A percentile compares a stretch with the other conserved stretches of the same genome.
phyloP scores from a whole-genome alignment of 2,329 filamentous ascomycete species.

The Hyphodiscus sp. region DNA sequence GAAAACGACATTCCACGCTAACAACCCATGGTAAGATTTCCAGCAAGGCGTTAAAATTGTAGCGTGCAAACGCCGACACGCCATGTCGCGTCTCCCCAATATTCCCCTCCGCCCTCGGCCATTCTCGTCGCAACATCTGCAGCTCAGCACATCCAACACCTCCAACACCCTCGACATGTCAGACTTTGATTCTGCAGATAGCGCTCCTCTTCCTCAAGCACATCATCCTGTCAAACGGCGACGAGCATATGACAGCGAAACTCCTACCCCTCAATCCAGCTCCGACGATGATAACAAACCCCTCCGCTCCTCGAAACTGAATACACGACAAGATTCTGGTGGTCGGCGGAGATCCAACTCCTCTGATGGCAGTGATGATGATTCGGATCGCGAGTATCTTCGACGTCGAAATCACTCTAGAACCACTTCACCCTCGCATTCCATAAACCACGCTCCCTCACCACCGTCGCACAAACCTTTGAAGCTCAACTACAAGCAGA shows the following conservation, averaged over 20 bases:
- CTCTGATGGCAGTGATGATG: constrained; percentile 24
- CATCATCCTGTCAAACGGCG: constrained; percentile 21
- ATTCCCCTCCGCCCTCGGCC: neutral
- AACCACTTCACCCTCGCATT: constrained; percentile 19
- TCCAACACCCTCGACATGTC: constrained; percentile 13
- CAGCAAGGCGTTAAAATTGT: neutral
- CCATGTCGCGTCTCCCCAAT: constrained; percentile 7
- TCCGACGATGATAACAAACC: constrained; percentile 41
- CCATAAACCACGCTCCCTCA: constrained; percentile 15
- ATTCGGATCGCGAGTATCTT: constrained; percentile 24
- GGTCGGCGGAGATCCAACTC: constrained; percentile 20
- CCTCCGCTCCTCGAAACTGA: constrained; percentile 29
- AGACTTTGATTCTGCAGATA: constrained; percentile 22
- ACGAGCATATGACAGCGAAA: constrained; percentile 32
- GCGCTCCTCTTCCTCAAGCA: constrained; percentile 11
- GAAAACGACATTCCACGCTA: neutral
- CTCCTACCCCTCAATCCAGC: constrained; percentile 36
- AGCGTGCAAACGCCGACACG: neutral
- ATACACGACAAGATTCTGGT: constrained; percentile 15
- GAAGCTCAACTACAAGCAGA: constrained; percentile 41
- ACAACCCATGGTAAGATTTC: neutral
- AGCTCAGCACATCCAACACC: no score
- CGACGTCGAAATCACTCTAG: constrained; percentile 19
- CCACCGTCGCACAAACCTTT: constrained; percentile 21
- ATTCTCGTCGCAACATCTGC: no score